These are phyloP conservation scores for Cyathus striatus DNA, from an alignment of 768 basidiomycete genomes.

Conservation along the genomic window DNA sequence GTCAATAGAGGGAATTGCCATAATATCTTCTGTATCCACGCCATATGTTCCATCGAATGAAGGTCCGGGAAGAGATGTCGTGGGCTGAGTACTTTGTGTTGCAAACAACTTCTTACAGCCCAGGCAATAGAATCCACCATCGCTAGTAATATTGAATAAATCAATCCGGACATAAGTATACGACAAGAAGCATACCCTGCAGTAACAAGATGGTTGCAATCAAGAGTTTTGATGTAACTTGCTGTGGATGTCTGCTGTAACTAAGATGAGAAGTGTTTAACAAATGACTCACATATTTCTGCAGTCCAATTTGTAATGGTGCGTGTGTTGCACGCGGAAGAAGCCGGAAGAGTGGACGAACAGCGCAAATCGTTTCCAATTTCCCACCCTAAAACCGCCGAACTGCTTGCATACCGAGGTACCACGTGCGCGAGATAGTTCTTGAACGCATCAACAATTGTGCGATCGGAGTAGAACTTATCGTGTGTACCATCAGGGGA, in stretches of 20 bases:
- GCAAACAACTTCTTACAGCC: conserved; percentile 55
- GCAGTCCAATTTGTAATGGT: conserved; percentile 57
- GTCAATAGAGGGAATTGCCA: conserved; percentile 49
- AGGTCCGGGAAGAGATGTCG: conserved; percentile 39
- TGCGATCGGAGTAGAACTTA: conserved; percentile 51
- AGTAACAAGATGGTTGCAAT: conserved; percentile 61
- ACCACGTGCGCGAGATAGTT: conserved; percentile 54
- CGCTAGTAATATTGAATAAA: conserved; percentile 17
- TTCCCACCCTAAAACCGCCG: conserved; percentile 50
- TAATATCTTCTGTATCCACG: conserved; percentile 63
- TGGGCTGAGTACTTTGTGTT: conserved; percentile 20
- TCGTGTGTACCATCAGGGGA: conserved; percentile 37
- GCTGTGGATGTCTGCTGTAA: conserved; percentile 35
- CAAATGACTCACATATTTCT: too few species aligned
- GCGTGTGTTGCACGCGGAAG: conserved; percentile 37
- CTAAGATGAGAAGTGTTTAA: too few species aligned
- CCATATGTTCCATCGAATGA: conserved; percentile 57
- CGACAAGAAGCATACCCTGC: conserved; percentile 49
- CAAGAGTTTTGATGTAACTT: conserved; percentile 35
- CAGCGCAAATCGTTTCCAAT: conserved; percentile 32
- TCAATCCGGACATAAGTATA: too few species aligned
- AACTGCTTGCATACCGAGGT: conserved; percentile 46
- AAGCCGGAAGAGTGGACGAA: conserved; percentile 44
- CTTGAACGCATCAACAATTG: conserved; percentile 44
- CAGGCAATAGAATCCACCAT: conserved; percentile 55